Conservation (phyloP, 495 filamentous ascomycete species). For the Annulohypoxylon nitens region DNA sequence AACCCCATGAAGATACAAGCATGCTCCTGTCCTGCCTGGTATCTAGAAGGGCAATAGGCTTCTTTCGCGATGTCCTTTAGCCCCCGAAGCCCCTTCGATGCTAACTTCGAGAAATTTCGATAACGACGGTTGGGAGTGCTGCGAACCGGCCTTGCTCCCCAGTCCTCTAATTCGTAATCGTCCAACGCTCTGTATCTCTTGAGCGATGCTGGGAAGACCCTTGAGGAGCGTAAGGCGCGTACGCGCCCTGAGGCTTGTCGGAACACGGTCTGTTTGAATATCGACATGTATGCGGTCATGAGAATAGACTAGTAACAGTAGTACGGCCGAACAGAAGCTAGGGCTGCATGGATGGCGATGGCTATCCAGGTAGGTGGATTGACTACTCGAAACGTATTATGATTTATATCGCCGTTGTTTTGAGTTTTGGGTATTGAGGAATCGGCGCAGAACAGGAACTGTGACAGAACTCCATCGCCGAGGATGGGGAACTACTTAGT, state of each 20-base stretch:
- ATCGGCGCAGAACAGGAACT: background rate
- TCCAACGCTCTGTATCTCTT: constrained; percentile 16
- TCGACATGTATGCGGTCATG: constrained; percentile 17
- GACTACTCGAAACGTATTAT: background rate
- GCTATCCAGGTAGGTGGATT: background rate
- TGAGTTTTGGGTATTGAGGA: background rate
- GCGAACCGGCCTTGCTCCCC: background rate
- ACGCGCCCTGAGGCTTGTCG: constrained; percentile 22
- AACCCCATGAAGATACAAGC: constrained; percentile 17
- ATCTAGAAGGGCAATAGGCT: background rate
- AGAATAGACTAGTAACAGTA: background rate
- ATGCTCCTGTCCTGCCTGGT: constrained; percentile 2
- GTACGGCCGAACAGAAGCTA: background rate
- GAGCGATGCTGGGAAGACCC: constrained; percentile 2
- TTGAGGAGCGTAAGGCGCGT: constrained; percentile 9
- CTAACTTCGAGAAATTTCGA: background rate
- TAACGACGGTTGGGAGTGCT: background rate
- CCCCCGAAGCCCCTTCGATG: constrained; percentile 11
- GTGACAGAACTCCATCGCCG: background rate
- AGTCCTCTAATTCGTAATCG: constrained; percentile 28
- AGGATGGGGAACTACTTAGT: background rate
- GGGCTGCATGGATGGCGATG: background rate
- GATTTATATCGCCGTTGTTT: background rate
- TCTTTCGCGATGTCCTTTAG: background rate
- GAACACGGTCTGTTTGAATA: constrained; percentile 8